Percentiles rank a stretch among this genome's conserved stretches.
Evolutionary conservation across 2,329 filamentous ascomycete genomes (phyloP).

Genomic region (Scleromitrula shiraiana): DNA sequence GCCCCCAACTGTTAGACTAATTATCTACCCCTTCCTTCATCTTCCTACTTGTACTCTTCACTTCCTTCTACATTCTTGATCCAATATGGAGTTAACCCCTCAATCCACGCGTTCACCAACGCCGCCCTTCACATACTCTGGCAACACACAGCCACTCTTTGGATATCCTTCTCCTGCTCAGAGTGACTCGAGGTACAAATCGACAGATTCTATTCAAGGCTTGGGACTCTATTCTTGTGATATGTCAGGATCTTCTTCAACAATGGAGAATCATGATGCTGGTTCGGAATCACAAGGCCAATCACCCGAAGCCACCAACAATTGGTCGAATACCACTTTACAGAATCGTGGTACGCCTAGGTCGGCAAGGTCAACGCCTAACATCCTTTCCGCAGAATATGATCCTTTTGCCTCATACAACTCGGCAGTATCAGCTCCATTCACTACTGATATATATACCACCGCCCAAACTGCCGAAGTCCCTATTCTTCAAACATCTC

Average conservation of each 20-base stretch:
- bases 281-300: slow-evolving; percentile 17
- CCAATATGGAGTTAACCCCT: slow-evolving; percentile 29
- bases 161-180: slow-evolving; percentile 30
- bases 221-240: slow-evolving; percentile 27
- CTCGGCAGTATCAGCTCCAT: slow-evolving; percentile 34
- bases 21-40: slow-evolving; percentile 7
- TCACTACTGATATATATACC: slow-evolving; percentile 40
- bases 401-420: slow-evolving; percentile 43
- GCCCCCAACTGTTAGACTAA: slow-evolving; percentile 10
- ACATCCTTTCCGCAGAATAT: slow-evolving; percentile 43
- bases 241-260: slow-evolving; percentile 23
- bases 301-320: slow-evolving; percentile 19
- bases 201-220: slow-evolving; percentile 24
- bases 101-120: slow-evolving; percentile 27
- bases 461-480: slow-evolving; percentile 32
- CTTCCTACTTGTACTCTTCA: slow-evolving; percentile 8
- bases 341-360: slow-evolving; percentile 22
- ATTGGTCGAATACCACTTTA: slow-evolving; percentile 21
- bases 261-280: slow-evolving; percentile 15
- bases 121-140: slow-evolving; percentile 25
- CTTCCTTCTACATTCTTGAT: slow-evolving; percentile 11
- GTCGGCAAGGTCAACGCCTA: slow-evolving; percentile 30
- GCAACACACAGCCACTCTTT: slow-evolving; percentile 26
- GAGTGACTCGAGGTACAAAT: slow-evolving; percentile 26
- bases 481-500: slow-evolving; percentile 24